Evolutionary conservation across 192 early-diverging fungal species (phyloP).

Genomic region (Powellomyces hirtus): DNA sequence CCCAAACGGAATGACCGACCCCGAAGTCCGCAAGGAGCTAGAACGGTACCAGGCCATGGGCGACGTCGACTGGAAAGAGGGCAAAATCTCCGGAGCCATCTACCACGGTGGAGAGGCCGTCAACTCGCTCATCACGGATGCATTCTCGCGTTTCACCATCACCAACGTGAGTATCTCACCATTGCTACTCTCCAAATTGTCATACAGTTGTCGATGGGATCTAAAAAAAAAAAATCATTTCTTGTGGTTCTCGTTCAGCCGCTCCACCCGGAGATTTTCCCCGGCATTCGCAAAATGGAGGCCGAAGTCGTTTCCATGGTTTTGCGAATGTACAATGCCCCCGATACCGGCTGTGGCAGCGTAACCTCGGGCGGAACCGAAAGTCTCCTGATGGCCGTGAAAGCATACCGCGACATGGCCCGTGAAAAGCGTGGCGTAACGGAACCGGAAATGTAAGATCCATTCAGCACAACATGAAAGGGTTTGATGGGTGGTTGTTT

Average conservation of each 20-base stretch:
- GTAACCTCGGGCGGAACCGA: slow-evolving; percentile 96
- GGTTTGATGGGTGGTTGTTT: neutral
- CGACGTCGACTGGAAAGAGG: slow-evolving; percentile 76
- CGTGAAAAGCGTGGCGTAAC: slow-evolving; percentile 73
- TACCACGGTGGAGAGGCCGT: slow-evolving; percentile 91
- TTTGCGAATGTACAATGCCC: slow-evolving; percentile 79
- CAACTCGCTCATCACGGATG: slow-evolving; percentile 68
- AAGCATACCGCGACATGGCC: slow-evolving; percentile 89
- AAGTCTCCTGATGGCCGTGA: slow-evolving; percentile 91
- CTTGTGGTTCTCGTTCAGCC: slow-evolving; percentile 40
- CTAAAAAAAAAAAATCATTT: neutral
- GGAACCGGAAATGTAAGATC: slow-evolving; percentile 83
- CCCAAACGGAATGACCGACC: slow-evolving; percentile 56
- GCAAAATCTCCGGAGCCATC: slow-evolving; percentile 84
- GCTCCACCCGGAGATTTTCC: slow-evolving; percentile 94
- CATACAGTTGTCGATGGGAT: neutral
- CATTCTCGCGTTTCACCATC: slow-evolving; percentile 78
- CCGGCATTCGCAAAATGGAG: slow-evolving; percentile 92
- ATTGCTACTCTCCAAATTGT: neutral
- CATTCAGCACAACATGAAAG: neutral
- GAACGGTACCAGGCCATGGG: slow-evolving; percentile 56
- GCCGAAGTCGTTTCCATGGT: slow-evolving; percentile 95
- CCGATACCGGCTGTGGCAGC: slow-evolving; percentile 68
- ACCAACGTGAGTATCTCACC: slow-evolving; percentile 56
- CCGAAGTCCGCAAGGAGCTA: slow-evolving; percentile 48